Conservation (phyloP, 2,329 filamentous ascomycete species). For the Karstenula rhodostoma region DNA sequence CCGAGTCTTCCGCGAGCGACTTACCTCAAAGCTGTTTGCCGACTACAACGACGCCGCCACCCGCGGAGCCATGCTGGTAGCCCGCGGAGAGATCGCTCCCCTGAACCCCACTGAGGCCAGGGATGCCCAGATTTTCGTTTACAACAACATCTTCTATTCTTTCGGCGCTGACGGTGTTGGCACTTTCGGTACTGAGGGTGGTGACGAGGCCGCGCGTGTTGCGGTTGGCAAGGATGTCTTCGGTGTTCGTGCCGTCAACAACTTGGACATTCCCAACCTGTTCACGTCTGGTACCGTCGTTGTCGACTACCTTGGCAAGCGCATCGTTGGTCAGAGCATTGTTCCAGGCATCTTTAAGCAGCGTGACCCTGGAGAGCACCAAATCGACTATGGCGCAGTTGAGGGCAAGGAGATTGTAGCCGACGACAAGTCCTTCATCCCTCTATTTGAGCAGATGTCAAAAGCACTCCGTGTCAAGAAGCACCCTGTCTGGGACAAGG, state of each 20-base stretch:
- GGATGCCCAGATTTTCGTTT: constrained; percentile 98
- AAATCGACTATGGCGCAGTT: constrained; percentile 98
- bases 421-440: constrained; percentile 83
- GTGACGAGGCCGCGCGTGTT: constrained; percentile 93
- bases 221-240: constrained; percentile 96
- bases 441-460: constrained; percentile 88
- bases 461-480: constrained; percentile 91
- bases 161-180: constrained; percentile 97
- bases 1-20: constrained; percentile 90
- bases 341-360: constrained; percentile 99
- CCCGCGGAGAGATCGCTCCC: constrained; percentile 88
- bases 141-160: constrained; percentile 99
- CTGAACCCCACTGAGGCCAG: constrained; percentile 91
- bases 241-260: constrained; percentile 93
- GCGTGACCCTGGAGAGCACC: constrained; percentile 94
- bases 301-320: constrained; percentile 95
- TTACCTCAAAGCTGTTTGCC: constrained; percentile 94
- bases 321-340: constrained; percentile 96
- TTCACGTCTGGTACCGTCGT: constrained; percentile 97
- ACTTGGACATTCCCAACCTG: constrained; percentile 91
- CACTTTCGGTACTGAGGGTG: constrained; percentile 94
- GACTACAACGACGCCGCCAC: constrained; percentile 97
- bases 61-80: constrained; percentile 89
- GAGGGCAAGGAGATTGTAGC: constrained; percentile 97
- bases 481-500: constrained; percentile 98